Evolutionary conservation across 495 filamentous ascomycete species (phyloP), one percentile per base, ranked within the genome.

Genomic region (Daldinia concentrica): DNA sequence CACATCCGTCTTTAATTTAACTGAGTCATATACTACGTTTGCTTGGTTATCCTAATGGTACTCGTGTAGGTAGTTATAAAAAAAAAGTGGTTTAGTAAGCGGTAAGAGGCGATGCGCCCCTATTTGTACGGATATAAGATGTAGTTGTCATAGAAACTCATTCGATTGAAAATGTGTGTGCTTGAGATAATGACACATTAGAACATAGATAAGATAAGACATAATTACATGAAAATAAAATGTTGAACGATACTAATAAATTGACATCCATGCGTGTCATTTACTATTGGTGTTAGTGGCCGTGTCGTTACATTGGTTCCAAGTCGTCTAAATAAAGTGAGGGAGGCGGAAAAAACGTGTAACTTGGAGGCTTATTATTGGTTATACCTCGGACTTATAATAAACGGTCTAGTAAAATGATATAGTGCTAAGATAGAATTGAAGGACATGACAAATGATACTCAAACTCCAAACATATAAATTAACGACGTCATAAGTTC

Each of bases 401-500:
- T 30, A 30, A 30, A 30, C 6, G 29, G 8, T 30, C 27, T 30
- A 30, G 5, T 5, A 30, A 30, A 30, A 7, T 30, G 29, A 30
- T 30, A 6, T 8, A n/a, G n/a, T n/a, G n/a, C n/a, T n/a, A n/a
- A n/a, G n/a, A n/a, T n/a, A n/a, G n/a, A 6, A 4, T 30, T 22
- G 22, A 19, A 17, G 6, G 6, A 48, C n/a, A 48, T 24, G 43
- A 11, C 43, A 24, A 22, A 24, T 48, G 19, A n/a, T 5, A 51
- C 8, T 51, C 17, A 22, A 64, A 64, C 27, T 64, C 19, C 19
- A 54, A 54, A 9, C 26, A 45, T 26, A 26, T 5, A 32, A 15
- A 61, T 52, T 65, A 34, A 56, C 62, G 55, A 70, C 68, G 68
- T 70, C 61, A 70, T 70, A 64, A 36, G 43, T 55, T 56, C 36